These are phyloP conservation scores for Huiozyma sinensis DNA, from an alignment of 805 yeast genomes.

Conservation along the genomic window DNA sequence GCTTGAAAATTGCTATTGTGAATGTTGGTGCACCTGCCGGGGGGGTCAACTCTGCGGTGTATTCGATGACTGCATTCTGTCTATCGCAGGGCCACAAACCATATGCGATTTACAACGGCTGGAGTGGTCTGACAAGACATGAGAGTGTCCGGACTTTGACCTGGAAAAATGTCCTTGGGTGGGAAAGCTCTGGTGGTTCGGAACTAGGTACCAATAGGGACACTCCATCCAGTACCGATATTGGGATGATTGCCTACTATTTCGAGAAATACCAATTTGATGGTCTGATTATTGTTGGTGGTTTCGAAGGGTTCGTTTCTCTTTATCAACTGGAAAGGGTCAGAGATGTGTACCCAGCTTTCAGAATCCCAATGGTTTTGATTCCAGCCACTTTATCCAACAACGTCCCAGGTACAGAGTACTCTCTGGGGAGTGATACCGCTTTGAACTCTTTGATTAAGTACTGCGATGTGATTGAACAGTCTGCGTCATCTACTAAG, in stretches of 20 bases:
- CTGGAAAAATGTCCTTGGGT: slow-evolving; percentile 62
- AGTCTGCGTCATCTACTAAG: slow-evolving; percentile 68
- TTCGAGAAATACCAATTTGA: slow-evolving; percentile 58
- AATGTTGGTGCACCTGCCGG: slow-evolving; percentile 78
- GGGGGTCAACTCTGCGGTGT: slow-evolving; percentile 64
- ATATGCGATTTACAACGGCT: slow-evolving; percentile 65
- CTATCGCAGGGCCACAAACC: slow-evolving; percentile 65
- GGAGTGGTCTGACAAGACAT: slow-evolving; percentile 57
- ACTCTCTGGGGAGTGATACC: slow-evolving; percentile 66
- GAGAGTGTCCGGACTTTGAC: slow-evolving; percentile 47
- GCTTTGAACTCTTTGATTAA: slow-evolving; percentile 59
- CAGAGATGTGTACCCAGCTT: slow-evolving; percentile 52
- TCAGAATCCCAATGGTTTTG: slow-evolving; percentile 66
- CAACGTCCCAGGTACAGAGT: slow-evolving; percentile 76
- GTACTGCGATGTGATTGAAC: slow-evolving; percentile 68
- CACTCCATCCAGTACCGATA: slow-evolving; percentile 53
- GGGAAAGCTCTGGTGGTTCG: slow-evolving; percentile 70
- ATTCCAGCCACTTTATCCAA: slow-evolving; percentile 81
- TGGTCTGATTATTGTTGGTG: slow-evolving; percentile 69
- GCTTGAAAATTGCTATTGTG: slow-evolving; percentile 55
- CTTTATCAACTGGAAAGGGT: slow-evolving; percentile 54
- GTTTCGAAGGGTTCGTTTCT: slow-evolving; percentile 68
- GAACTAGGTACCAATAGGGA: slow-evolving; percentile 73
- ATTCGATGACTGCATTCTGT: slow-evolving; percentile 65
- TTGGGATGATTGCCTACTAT: slow-evolving; percentile 62